Base-by-base conservation (phyloP, 2,329 filamentous ascomycete species). In the Zalaria obscura region DNA sequence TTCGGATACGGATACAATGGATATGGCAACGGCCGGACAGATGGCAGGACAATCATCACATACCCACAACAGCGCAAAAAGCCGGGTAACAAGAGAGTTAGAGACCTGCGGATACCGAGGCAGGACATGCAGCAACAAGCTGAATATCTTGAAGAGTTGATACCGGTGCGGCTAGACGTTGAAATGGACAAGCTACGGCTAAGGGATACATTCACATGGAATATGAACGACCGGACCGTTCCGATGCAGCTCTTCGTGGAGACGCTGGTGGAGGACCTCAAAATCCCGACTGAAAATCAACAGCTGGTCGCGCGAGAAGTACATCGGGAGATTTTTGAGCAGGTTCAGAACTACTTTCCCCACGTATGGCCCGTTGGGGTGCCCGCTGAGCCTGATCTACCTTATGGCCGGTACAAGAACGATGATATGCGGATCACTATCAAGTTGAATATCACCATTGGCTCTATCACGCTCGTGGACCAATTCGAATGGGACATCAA, bases 401-500 rank as follows among this genome's bases (percentile, higher is more conserved):
- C 89, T 0, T 96, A 96, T 58, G 80, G 75, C 33, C 88, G 91
- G 5, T 94, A 95, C 68, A 96, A 96, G 63, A 94, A 98, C 57
- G 91, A 98, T 58, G 91, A 98, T 66, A 95, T 98, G 89, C 82
- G 91, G 39, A 83, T 98, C 51, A 67, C 93, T 35, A 78, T 98
- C 62, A 96, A 95, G 62, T 72, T 98, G 39, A 95, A 96, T 62
- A 94, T 98, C 55, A 96, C 91, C 5, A 95, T 98, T 55, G 91
- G 89, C 34, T 82, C 85, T 48, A 85, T 93, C 56, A 96, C 88
- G 0, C 70, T 98, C 26, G 81, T 95, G 31, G 91, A 98, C 55
- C 91, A 96, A 58, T 96, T 98, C 47, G 91, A 98, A 62, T 98
- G 91, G 91, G 91, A 98, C 53, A 87, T 96, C 58, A 96, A 96